Conservation (phyloP, 768 basidiomycete genomes). For the Lactarius deliciosus region DNA sequence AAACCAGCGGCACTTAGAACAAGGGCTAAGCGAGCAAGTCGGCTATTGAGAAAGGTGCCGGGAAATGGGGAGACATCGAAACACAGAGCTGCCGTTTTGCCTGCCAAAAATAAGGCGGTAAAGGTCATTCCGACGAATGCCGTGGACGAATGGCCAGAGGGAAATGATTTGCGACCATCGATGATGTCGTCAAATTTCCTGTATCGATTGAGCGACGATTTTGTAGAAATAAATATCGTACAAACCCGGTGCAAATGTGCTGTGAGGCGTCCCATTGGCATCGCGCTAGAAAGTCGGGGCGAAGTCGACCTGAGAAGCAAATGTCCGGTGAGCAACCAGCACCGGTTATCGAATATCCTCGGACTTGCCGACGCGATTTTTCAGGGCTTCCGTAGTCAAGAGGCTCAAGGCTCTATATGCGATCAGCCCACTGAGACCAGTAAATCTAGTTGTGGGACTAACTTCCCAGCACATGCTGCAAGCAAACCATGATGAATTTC, state of each 20-base stretch:
- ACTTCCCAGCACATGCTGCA: conserved; percentile 46
- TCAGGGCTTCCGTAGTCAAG: conserved; percentile 51
- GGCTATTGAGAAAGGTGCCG: conserved; percentile 45
- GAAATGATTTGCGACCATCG: conserved; percentile 62
- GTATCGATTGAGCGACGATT: conserved; percentile 11
- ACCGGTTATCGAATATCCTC: background rate
- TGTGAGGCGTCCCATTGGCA: conserved; percentile 57
- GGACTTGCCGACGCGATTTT: conserved; percentile 55
- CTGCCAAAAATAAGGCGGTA: conserved; percentile 59
- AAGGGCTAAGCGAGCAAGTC: conserved; percentile 46
- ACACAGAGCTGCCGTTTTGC: conserved; percentile 62
- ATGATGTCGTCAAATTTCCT: conserved; percentile 41
- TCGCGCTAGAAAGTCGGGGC: conserved; percentile 66
- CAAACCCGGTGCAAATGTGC: conserved; percentile 56
- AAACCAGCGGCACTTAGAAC: conserved; percentile 53
- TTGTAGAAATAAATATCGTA: background rate
- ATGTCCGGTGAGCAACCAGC: conserved; percentile 1
- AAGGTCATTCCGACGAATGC: conserved; percentile 67
- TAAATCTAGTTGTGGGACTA: conserved; percentile 20
- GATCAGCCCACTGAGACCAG: conserved; percentile 6
- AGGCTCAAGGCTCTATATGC: conserved; percentile 44
- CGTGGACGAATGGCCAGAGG: conserved; percentile 67
- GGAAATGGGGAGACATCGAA: conserved; percentile 41
- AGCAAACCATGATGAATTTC: conserved; percentile 60
- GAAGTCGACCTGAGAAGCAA: conserved; percentile 42